phyloP scores from a whole-genome alignment of 495 filamentous ascomycete genomes.

The Pyrenula massariospora region DNA sequence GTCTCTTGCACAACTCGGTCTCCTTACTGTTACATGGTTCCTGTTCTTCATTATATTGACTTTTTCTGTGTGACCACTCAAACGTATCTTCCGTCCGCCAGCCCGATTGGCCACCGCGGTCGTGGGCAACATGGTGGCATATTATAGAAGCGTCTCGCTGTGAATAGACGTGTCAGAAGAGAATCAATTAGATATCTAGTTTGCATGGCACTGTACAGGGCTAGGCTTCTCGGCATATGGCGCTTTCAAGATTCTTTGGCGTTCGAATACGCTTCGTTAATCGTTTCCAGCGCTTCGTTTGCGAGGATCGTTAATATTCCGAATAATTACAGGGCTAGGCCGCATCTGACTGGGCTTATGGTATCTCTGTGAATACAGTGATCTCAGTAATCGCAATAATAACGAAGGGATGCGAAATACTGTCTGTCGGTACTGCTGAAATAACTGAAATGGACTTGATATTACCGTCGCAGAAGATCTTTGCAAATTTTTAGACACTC shows the following conservation, averaged over 20 bases:
- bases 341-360: slow-evolving; percentile 29
- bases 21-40: too few species aligned
- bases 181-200: too few species aligned
- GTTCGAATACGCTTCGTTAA: background rate
- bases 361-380: slow-evolving; percentile 34
- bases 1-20: too few species aligned
- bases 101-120: too few species aligned
- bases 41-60: too few species aligned
- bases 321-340: slow-evolving; percentile 22
- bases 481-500: background rate
- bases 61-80: too few species aligned
- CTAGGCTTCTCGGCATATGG: background rate
- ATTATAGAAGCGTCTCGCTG: too few species aligned
- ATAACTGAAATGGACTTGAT: slow-evolving; percentile 39
- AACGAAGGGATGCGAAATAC: slow-evolving; percentile 27
- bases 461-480: slow-evolving; percentile 9
- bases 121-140: too few species aligned
- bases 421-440: slow-evolving; percentile 28
- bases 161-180: too few species aligned
- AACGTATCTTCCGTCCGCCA: too few species aligned
- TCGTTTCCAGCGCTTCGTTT: slow-evolving; percentile 11
- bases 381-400: slow-evolving; percentile 30
- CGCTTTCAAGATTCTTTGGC: background rate
- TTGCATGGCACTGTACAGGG: too few species aligned
- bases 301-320: slow-evolving; percentile 21